A percentile compares a stretch with the other conserved stretches of the same genome.
These are phyloP conservation scores for Raffaelea arxii DNA, from an alignment of 2,329 filamentous ascomycete genomes.

Conservation along the genomic window DNA sequence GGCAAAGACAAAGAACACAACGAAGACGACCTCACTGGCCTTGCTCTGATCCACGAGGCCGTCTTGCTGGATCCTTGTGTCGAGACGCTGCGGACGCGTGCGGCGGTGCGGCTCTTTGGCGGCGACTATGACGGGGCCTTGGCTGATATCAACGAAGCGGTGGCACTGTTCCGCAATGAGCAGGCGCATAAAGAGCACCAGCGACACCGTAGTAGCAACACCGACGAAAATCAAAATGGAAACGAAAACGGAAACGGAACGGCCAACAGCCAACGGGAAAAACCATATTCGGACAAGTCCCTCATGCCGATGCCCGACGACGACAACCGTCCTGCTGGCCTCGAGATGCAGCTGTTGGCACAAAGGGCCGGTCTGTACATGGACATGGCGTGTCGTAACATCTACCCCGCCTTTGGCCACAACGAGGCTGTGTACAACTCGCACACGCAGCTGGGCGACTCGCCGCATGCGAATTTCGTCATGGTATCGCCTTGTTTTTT, in stretches of 20 bases:
- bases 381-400: conserved; percentile 57
- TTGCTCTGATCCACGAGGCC: conserved; percentile 17
- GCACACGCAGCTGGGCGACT: not conserved
- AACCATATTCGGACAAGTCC: too few species aligned
- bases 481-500: too few species aligned
- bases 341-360: conserved; percentile 67
- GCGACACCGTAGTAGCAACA: too few species aligned
- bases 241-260: conserved; percentile 26
- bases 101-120: conserved; percentile 66
- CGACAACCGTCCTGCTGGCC: conserved; percentile 36
- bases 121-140: conserved; percentile 61
- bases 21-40: conserved; percentile 32
- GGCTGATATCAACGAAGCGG: conserved; percentile 58
- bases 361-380: conserved; percentile 66
- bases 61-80: conserved; percentile 34
- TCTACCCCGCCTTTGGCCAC: conserved; percentile 36
- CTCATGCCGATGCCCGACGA: conserved; percentile 44
- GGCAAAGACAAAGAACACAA: conserved; percentile 56
- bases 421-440: conserved; percentile 8
- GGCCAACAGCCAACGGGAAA: conserved; percentile 20
- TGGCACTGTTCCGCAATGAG: conserved; percentile 44
- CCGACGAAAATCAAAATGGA: too few species aligned
- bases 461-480: not conserved
- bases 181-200: too few species aligned
- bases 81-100: conserved; percentile 62